Evolutionary conservation across 495 filamentous ascomycete species (phyloP).

Genomic region (Lichenothelia convexa): DNA sequence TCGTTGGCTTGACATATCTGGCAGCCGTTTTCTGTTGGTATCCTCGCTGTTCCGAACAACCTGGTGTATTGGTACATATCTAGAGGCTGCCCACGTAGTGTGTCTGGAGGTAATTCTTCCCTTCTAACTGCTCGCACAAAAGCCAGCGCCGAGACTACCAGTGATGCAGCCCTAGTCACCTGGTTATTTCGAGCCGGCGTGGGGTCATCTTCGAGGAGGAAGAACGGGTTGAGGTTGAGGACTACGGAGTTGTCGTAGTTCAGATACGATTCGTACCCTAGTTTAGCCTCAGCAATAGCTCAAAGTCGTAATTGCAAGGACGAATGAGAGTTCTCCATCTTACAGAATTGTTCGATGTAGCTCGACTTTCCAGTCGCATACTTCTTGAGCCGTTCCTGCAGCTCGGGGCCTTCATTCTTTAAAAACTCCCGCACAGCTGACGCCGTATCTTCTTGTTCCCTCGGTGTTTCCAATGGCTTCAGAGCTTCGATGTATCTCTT

Average conservation of each 20-base stretch:
- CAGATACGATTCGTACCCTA: conserved; percentile 97
- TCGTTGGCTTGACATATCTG: conserved; percentile 84
- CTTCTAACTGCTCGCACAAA: conserved; percentile 87
- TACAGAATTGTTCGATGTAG: conserved; percentile 98
- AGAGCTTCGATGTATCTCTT: conserved; percentile 67
- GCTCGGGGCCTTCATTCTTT: conserved; percentile 59
- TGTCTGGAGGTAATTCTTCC: conserved; percentile 87
- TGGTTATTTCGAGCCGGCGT: conserved; percentile 92
- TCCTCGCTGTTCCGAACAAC: conserved; percentile 84
- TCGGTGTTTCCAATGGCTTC: conserved; percentile 56
- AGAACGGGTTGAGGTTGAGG: conserved; percentile 94
- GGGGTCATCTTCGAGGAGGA: conserved; percentile 91
- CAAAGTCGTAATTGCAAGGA: neutral
- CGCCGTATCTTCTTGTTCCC: conserved; percentile 71
- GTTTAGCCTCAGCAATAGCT: conserved; percentile 5
- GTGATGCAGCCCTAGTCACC: conserved; percentile 81
- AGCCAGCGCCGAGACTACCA: conserved; percentile 73
- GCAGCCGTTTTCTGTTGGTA: conserved; percentile 89
- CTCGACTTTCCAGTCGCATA: conserved; percentile 89
- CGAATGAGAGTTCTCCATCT: conserved; percentile 18
- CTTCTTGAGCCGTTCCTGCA: conserved; percentile 79
- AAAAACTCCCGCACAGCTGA: conserved; percentile 73
- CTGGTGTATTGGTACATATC: conserved; percentile 98
- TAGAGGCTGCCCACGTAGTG: conserved; percentile 58
- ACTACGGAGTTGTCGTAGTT: conserved; percentile 98